Evolutionary conservation across 2,329 filamentous ascomycete species (phyloP).

Genomic region (Talaromyces funiculosus): DNA sequence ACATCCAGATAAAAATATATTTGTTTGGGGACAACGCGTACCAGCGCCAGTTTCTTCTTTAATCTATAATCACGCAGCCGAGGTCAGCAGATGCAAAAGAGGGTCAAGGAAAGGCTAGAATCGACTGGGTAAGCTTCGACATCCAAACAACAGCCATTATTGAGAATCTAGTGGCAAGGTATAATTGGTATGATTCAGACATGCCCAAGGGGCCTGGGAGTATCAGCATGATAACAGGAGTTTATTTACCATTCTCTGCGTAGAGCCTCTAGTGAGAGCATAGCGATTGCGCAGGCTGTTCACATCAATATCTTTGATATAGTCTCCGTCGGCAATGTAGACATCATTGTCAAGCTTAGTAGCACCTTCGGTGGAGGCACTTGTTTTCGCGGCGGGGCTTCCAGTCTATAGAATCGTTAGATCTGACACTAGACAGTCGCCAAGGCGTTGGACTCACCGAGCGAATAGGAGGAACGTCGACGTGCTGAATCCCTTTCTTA

Average conservation of each 20-base stretch:
- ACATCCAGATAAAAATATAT: slow-evolving; percentile 34
- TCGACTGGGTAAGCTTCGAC: slow-evolving; percentile 63
- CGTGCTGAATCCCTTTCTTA: slow-evolving; percentile 84
- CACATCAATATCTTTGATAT: slow-evolving; percentile 98
- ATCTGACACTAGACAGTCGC: background rate
- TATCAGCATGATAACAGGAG: slow-evolving; percentile 65
- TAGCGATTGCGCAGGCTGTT: slow-evolving; percentile 97
- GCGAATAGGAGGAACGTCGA: slow-evolving; percentile 77
- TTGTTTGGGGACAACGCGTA: slow-evolving; percentile 57
- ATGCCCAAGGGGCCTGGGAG: slow-evolving; percentile 41
- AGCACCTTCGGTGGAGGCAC: slow-evolving; percentile 45
- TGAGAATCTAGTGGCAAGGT: slow-evolving; percentile 13
- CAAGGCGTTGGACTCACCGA: slow-evolving; percentile 42
- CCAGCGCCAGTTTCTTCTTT: slow-evolving; percentile 99
- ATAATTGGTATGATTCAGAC: slow-evolving; percentile 21
- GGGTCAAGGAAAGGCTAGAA: slow-evolving; percentile 54
- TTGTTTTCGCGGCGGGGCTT: slow-evolving; percentile 52
- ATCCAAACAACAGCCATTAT: slow-evolving; percentile 14
- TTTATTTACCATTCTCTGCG: slow-evolving; percentile 98
- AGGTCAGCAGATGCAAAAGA: slow-evolving; percentile 94
- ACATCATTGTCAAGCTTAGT: slow-evolving; percentile 73
- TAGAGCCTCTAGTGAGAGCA: slow-evolving; percentile 91
- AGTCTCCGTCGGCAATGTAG: slow-evolving; percentile 94
- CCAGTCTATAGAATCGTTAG: slow-evolving; percentile 30
- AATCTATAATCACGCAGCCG: slow-evolving; percentile 83